phyloP scores from a whole-genome alignment of 768 basidiomycete genomes.

The Pleurotus ostreatus region DNA sequence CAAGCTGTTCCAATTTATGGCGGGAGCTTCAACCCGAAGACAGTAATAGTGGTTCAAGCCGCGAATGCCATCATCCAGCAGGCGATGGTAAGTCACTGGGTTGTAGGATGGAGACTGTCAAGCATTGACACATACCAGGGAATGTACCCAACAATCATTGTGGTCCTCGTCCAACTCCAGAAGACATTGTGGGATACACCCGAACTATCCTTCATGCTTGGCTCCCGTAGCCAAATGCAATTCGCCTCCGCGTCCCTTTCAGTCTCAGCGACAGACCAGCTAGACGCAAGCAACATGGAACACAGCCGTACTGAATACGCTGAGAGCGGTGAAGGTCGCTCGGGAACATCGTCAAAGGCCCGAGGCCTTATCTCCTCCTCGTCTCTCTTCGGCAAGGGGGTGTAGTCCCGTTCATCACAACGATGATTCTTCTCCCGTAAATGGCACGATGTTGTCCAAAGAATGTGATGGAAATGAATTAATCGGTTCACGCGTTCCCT shows the following conservation, averaged over 20 bases:
- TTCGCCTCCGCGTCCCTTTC: not conserved
- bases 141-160: slow-evolving; percentile 25
- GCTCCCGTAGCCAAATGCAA: not conserved
- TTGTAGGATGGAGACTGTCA: not conserved
- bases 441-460: no score
- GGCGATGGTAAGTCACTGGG: slow-evolving; percentile 16
- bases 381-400: not conserved
- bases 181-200: slow-evolving; percentile 23
- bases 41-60: slow-evolving; percentile 20
- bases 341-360: not conserved
- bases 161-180: slow-evolving; percentile 25
- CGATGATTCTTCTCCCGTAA: no score
- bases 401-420: not conserved
- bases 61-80: slow-evolving; percentile 27
- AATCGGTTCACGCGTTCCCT: no score
- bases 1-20: slow-evolving; percentile 27
- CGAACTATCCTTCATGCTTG: slow-evolving; percentile 10
- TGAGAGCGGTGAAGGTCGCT: not conserved
- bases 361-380: not conserved
- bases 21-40: slow-evolving; percentile 17
- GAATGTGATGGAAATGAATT: no score
- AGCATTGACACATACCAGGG: slow-evolving; percentile 14
- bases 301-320: no score
- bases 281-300: no score
- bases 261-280: not conserved